Base-by-base conservation (phyloP, 1,284 basidiomycete genomes). In the Papiliotrema flavescens region DNA sequence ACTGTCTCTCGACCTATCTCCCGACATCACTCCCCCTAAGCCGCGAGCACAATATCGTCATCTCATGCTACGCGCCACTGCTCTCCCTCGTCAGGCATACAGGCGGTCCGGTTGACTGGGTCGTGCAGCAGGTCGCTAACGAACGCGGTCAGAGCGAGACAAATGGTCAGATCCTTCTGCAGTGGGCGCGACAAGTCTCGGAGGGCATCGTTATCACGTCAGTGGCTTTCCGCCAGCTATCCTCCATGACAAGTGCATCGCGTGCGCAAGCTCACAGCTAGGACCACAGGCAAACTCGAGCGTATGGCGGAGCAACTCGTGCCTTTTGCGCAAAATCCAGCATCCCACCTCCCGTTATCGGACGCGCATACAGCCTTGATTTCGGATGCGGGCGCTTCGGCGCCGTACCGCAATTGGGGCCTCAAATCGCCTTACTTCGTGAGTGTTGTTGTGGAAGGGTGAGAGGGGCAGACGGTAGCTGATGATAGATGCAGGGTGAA, bases 131-230 rank as follows among this genome's bases (percentile, higher is more conserved):
- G 36, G 81, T 86, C 53, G 79, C 81, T 3, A 65, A 71, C 46
- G 54, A 56, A 22, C 32, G 53, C 13, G 55, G 55, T 42, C 55
- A 61, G 39, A 66, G 11, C 28, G 28, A 32, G 28, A 32, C 60
- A 2, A 57, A 59, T 7, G 66, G 63, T 15, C 62, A 71, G 47
- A 58, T 73, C 2, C 53, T 70, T 35, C 54, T 71, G 34, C 47
- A 48, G n/a, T 71, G 69, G 67, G 63, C 59, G 28, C 56, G 62
- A 20, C 65, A 69, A 55, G 51, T 60, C 11, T 59, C 56, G 2
- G 51, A 51, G 15, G 67, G 67, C 4, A 59, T 74, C n/a, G 80
- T 84, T 36, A 81, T 90, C 53, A 87, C 86, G 83, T 87, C n/a
- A 51, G 58, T 57, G 14, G 17, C 20, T 7, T 48, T 22, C 9